phyloP scores from a whole-genome alignment of 805 yeast genomes.

The Teunomyces cretensis region DNA sequence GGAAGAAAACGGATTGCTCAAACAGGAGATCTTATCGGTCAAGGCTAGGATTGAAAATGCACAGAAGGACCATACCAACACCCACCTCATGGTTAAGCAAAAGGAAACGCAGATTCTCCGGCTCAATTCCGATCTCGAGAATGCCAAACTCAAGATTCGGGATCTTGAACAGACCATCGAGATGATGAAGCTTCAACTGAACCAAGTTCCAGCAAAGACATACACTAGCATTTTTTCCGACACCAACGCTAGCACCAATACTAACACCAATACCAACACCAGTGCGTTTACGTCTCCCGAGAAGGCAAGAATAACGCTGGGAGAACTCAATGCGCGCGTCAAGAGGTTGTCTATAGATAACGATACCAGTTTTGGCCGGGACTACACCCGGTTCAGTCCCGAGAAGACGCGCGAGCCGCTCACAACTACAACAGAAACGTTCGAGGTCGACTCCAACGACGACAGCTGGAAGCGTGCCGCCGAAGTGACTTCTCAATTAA shows the following conservation, averaged over 20 bases:
- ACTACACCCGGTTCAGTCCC: conserved; percentile 23
- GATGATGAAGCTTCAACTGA: conserved; percentile 28
- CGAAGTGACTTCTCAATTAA: conserved; percentile 81
- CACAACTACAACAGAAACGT: conserved; percentile 16
- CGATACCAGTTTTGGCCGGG: conserved; percentile 17
- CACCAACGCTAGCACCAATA: conserved; percentile 2
- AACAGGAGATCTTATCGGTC: conserved; percentile 23
- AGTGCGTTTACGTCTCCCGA: conserved; percentile 11
- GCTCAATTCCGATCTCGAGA: conserved; percentile 60
- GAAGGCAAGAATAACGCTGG: conserved; percentile 25
- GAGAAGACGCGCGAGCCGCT: conserved; percentile 16
- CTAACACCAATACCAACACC: conserved; percentile 8
- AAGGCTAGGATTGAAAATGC: conserved; percentile 38
- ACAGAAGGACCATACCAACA: conserved; percentile 51
- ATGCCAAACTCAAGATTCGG: conserved; percentile 48
- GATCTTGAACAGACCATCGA: conserved; percentile 51
- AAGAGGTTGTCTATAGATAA: conserved; percentile 32
- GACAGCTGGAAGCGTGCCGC: conserved; percentile 90
- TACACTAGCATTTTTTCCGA: conserved; percentile 5
- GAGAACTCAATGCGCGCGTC: conserved; percentile 42
- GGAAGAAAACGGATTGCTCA: conserved; percentile 22
- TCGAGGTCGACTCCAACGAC: conserved; percentile 46
- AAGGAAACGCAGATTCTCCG: conserved; percentile 69
- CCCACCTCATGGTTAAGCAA: conserved; percentile 55
- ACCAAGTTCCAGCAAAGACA: conserved; percentile 16